phyloP scores from a whole-genome alignment of 805 yeast genomes.

The Candida tibetensis region DNA sequence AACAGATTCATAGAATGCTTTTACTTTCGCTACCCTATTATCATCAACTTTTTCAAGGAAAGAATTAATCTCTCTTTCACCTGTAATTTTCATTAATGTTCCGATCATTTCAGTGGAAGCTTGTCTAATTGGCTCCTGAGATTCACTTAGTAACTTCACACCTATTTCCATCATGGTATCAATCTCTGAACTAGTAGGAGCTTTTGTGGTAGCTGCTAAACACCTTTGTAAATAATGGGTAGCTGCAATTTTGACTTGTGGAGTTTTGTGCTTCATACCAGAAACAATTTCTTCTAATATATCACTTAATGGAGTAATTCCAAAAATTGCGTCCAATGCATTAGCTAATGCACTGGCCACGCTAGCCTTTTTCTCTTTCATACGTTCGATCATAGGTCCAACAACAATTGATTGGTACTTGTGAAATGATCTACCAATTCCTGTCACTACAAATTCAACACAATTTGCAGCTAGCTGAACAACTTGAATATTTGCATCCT shows the following conservation, averaged over 20 bases:
- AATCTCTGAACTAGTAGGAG: constrained; percentile 54
- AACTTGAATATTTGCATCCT: constrained; percentile 87
- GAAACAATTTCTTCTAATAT: constrained; percentile 58
- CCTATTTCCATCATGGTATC: constrained; percentile 55
- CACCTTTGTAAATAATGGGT: constrained; percentile 63
- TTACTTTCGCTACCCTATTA: constrained; percentile 64
- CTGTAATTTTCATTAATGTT: constrained; percentile 76
- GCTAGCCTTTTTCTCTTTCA: constrained; percentile 81
- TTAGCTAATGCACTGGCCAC: constrained; percentile 68
- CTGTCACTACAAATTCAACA: constrained; percentile 58
- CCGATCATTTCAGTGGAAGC: constrained; percentile 79
- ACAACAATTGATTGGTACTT: constrained; percentile 54
- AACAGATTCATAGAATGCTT: constrained; percentile 53
- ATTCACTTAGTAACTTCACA: constrained; percentile 69
- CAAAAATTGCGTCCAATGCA: constrained; percentile 65
- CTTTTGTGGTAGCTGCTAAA: constrained; percentile 45
- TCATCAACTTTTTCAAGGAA: constrained; percentile 73
- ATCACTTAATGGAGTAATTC: constrained; percentile 48
- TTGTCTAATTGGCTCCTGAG: constrained; percentile 79
- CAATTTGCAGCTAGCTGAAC: constrained; percentile 76
- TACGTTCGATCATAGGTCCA: constrained; percentile 68
- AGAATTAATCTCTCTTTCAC: constrained; percentile 61
- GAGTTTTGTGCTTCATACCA: constrained; percentile 73
- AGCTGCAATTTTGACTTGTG: constrained; percentile 75
- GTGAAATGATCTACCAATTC: constrained; percentile 56